Conservation (phyloP, 441 rosid species). For the Lepidium campestre region DNA sequence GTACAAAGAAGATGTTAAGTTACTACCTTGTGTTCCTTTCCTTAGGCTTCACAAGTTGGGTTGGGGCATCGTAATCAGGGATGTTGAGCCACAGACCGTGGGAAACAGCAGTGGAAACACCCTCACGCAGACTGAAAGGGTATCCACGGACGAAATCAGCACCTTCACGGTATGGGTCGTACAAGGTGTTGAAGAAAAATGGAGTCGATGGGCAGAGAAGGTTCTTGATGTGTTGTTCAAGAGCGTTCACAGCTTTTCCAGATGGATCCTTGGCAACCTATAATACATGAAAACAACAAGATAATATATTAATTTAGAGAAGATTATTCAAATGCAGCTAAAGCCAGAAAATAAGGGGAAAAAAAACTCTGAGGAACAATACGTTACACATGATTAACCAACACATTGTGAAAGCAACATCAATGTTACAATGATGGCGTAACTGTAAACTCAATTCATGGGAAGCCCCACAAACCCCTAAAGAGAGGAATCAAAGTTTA, state of each 20-base stretch:
- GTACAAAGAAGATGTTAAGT: not conserved
- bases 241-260: slow-evolving; percentile 81
- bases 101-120: slow-evolving; percentile 75
- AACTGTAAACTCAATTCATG: slow-evolving; percentile 15
- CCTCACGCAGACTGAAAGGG: slow-evolving; percentile 86
- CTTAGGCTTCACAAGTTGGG: slow-evolving; percentile 85
- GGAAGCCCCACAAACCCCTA: not conserved
- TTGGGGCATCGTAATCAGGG: slow-evolving; percentile 95
- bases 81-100: slow-evolving; percentile 97
- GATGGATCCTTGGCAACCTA: slow-evolving; percentile 82
- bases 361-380: not conserved
- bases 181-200: slow-evolving; percentile 78
- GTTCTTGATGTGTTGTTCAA: slow-evolving; percentile 91
- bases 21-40: slow-evolving; percentile 73
- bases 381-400: slow-evolving; percentile 23
- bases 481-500: not conserved
- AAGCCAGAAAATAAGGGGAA: not conserved
- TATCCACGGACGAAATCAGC: slow-evolving; percentile 89
- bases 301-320: not conserved
- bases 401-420: slow-evolving; percentile 13
- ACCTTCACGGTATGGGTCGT: slow-evolving; percentile 80
- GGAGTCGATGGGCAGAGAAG: slow-evolving; percentile 65
- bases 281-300: slow-evolving; percentile 4
- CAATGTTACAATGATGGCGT: slow-evolving; percentile 13
- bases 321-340: not conserved